A percentile compares a stretch with the other conserved stretches of the same genome.
These are phyloP conservation scores for Cyclotella cryptica DNA, from an alignment of 108 stramenopile genomes.

Conservation along the genomic window DNA sequence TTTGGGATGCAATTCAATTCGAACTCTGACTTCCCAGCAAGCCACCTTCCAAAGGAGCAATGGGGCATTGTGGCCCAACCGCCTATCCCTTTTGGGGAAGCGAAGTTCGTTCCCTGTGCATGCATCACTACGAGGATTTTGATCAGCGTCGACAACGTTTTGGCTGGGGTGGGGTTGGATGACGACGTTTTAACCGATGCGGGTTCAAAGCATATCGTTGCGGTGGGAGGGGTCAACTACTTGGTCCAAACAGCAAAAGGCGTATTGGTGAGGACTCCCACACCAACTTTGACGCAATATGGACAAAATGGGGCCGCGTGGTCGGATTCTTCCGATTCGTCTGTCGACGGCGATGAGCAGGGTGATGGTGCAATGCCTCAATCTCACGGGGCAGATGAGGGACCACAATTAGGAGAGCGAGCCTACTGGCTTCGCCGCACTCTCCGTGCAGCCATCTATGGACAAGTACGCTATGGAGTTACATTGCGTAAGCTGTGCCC, in stretches of 20 bases:
- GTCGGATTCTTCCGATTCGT: conserved; percentile 41
- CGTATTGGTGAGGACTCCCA: conserved; percentile 67
- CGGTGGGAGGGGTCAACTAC: conserved; percentile 10
- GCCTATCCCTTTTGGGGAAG: conserved; percentile 61
- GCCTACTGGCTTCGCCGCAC: conserved; percentile 88
- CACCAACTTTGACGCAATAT: conserved; percentile 1
- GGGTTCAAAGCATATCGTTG: conserved; percentile 1
- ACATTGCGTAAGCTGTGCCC: conserved; percentile 61
- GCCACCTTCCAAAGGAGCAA: conserved; percentile 31
- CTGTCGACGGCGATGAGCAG: conserved; percentile 24
- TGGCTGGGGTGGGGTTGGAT: not conserved
- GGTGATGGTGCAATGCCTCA: conserved; percentile 8
- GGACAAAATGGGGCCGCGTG: conserved; percentile 20
- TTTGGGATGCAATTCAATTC: conserved; percentile 80
- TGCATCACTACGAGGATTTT: conserved; percentile 77
- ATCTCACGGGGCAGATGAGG: not conserved
- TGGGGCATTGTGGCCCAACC: conserved; percentile 51
- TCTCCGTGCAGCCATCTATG: conserved; percentile 86
- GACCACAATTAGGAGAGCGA: conserved; percentile 31
- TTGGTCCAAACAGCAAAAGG: conserved; percentile 71
- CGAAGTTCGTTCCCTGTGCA: conserved; percentile 70
- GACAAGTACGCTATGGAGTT: conserved; percentile 75
- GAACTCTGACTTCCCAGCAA: conserved; percentile 75
- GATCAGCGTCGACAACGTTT: conserved; percentile 50
- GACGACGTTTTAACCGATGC: not conserved